These are phyloP conservation scores for Earliella scabrosa DNA, from an alignment of 1,284 basidiomycete species.

Conservation along the genomic window DNA sequence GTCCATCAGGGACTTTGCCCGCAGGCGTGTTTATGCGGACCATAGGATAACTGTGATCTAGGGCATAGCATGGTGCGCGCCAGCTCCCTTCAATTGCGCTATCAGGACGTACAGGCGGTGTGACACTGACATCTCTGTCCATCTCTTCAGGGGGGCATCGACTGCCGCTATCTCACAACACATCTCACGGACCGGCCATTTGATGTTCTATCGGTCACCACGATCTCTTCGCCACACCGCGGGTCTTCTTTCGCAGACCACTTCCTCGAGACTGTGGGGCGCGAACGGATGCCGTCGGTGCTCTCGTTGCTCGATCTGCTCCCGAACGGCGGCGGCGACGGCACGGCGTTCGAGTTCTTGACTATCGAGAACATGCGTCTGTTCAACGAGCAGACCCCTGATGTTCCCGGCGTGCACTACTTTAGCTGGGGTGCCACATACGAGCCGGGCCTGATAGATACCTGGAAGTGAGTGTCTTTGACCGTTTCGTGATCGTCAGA, in stretches of 20 bases:
- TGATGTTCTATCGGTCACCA: constrained; percentile 82
- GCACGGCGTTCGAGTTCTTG: constrained; percentile 88
- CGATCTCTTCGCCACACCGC: constrained; percentile 92
- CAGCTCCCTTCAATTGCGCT: not conserved
- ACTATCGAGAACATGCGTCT: constrained; percentile 85
- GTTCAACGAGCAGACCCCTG: constrained; percentile 87
- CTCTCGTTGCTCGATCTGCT: constrained; percentile 76
- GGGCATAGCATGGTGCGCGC: constrained; percentile 86
- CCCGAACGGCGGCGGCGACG: constrained; percentile 88
- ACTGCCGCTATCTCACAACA: constrained; percentile 86
- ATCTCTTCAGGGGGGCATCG: constrained; percentile 79
- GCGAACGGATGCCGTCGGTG: constrained; percentile 64
- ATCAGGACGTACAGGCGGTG: not conserved
- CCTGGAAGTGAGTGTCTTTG: constrained; percentile 66
- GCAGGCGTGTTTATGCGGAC: constrained; percentile 37
- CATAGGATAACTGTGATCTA: constrained; percentile 28
- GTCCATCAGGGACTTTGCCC: constrained; percentile 22
- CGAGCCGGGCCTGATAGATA: constrained; percentile 86
- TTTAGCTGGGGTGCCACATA: constrained; percentile 94
- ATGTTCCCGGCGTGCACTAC: constrained; percentile 80
- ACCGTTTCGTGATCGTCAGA: constrained; percentile 2
- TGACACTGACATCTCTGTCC: not conserved
- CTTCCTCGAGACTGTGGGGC: constrained; percentile 83
- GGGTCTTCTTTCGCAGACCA: constrained; percentile 95
- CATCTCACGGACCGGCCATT: constrained; percentile 71